Conservation (phyloP, 2,329 filamentous ascomycete genomes). For the Leptographium wingfieldii region DNA sequence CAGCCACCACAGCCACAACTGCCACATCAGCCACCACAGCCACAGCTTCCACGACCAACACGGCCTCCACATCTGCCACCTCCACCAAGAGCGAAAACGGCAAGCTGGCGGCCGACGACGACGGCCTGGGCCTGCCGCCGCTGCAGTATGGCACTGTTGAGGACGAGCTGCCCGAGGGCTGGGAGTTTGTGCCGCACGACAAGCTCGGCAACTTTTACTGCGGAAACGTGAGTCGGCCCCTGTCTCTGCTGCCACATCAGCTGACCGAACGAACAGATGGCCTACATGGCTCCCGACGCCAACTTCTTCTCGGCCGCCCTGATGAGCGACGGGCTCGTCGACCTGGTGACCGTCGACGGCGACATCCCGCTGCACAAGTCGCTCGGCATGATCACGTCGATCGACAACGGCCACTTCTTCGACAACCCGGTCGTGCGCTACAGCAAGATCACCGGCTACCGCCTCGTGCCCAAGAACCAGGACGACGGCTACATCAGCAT, state of each 20-base stretch:
- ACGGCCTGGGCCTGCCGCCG: conserved; percentile 43
- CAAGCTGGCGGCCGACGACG: neutral
- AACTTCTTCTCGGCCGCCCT: conserved; percentile 81
- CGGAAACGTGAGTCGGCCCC: conserved; percentile 55
- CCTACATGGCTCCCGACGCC: conserved; percentile 74
- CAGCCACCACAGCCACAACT: neutral
- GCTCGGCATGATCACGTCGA: conserved; percentile 55
- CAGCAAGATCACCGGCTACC: conserved; percentile 75
- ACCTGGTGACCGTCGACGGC: conserved; percentile 70
- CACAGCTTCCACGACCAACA: neutral
- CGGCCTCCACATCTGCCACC: neutral
- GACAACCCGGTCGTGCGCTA: conserved; percentile 68
- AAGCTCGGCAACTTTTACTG: conserved; percentile 86
- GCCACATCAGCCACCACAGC: neutral
- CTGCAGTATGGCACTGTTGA: conserved; percentile 70
- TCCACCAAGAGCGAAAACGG: neutral
- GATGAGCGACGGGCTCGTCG: conserved; percentile 73
- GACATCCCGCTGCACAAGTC: conserved; percentile 55
- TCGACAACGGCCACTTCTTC: conserved; percentile 66
- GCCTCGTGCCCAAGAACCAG: conserved; percentile 63
- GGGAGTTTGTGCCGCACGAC: conserved; percentile 61
- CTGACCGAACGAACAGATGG: conserved; percentile 44
- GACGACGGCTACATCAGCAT: conserved; percentile 80
- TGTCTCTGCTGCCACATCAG: too few relatives aligned
- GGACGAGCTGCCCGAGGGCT: conserved; percentile 63